Percentiles rank a stretch among this genome's conserved stretches.
Conservation (phyloP, 768 basidiomycete species). For the Macrolepiota dolichaula region DNA sequence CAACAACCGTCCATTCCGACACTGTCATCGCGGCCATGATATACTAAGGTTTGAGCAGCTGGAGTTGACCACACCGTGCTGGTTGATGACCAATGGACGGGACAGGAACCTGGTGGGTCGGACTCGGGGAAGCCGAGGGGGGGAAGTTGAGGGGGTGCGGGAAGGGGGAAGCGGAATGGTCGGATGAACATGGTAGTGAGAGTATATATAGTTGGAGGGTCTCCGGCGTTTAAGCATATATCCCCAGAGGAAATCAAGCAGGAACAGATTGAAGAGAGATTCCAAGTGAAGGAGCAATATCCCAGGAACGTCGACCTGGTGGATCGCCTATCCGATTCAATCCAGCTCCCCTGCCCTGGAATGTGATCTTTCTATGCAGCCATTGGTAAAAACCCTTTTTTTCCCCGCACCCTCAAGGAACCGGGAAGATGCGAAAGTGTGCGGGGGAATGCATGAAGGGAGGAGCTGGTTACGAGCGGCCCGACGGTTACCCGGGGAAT, state of each 20-base stretch:
- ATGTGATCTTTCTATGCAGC: not conserved
- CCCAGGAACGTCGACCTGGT: not conserved
- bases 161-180: not conserved
- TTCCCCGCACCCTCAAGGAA: conserved; percentile 5
- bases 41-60: conserved; percentile 4
- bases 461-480: not conserved
- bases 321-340: not conserved
- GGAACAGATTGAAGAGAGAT: not conserved
- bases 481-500: conserved; percentile 1
- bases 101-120: not conserved
- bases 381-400: not conserved
- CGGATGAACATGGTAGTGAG: not conserved
- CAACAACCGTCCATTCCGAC: conserved; percentile 52
- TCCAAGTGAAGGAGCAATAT: not conserved
- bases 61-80: not conserved
- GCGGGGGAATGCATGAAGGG: not conserved
- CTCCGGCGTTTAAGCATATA: conserved; percentile 8
- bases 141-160: not conserved
- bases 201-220: conserved; percentile 5
- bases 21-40: conserved; percentile 23
- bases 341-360: not conserved
- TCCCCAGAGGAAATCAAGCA: not conserved
- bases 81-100: not conserved
- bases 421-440: not conserved
- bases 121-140: not conserved